These are phyloP conservation scores for Leptographium flavum DNA, from an alignment of 2,329 filamentous ascomycete species.

Conservation along the genomic window DNA sequence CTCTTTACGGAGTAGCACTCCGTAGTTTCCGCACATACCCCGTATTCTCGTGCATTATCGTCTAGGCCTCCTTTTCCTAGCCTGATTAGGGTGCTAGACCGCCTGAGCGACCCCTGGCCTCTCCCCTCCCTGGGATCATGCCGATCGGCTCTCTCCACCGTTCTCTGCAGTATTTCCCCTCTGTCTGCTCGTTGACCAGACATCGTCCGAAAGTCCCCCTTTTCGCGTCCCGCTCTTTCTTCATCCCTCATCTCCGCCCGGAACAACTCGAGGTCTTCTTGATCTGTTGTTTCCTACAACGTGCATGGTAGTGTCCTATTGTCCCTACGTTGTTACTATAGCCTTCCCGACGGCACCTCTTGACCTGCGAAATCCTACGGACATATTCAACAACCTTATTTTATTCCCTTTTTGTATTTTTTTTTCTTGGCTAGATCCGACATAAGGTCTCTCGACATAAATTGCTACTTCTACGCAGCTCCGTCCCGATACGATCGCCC, in stretches of 20 bases:
- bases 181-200: background rate
- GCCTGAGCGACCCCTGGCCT: background rate
- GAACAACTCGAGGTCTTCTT: background rate
- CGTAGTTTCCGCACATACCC: background rate
- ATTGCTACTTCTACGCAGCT: no score
- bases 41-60: background rate
- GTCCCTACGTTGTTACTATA: background rate
- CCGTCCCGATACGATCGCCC: no score
- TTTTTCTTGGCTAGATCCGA: no score
- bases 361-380: background rate
- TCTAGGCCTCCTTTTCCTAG: background rate
- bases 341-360: no score
- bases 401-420: no score
- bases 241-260: background rate
- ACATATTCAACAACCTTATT: background rate
- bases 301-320: no score
- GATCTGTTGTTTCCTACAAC: no score
- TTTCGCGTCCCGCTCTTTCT: background rate
- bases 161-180: background rate
- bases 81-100: no score
- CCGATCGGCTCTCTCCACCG: slow-evolving; percentile 1
- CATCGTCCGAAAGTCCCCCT: background rate
- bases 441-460: no score
- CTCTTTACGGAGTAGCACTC: no score
- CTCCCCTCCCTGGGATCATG: background rate